Percentiles rank a stretch among this genome's conserved stretches.
Evolutionary conservation across 164 flowering plant species (phyloP).

Genomic region (Chimonanthus salicifolius): DNA sequence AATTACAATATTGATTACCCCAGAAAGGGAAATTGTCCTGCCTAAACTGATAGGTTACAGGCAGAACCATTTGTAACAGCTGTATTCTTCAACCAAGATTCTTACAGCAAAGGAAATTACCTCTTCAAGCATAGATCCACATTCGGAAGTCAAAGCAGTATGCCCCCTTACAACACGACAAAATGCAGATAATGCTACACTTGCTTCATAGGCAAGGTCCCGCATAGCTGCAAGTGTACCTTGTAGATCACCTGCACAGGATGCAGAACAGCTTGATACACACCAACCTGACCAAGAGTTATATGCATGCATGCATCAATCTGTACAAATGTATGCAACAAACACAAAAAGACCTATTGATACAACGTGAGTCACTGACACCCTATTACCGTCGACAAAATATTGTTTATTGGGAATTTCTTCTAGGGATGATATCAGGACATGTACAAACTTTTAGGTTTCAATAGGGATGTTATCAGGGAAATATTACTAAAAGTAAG

Average conservation of each 20-base stretch:
- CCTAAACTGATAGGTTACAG: no score
- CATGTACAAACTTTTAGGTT: no score
- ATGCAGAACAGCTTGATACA: slow-evolving; percentile 5
- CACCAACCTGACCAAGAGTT: background rate
- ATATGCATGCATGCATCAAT: background rate
- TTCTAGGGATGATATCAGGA: no score
- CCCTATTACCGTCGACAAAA: background rate
- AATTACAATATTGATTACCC: no score
- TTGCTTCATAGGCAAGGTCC: slow-evolving; percentile 77
- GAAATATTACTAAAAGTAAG: no score
- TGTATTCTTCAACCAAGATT: background rate
- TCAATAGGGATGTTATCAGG: no score
- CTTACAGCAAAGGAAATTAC: slow-evolving; percentile 26
- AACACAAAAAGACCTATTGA: background rate
- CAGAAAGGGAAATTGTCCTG: no score
- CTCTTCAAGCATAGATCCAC: slow-evolving; percentile 99
- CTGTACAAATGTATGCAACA: background rate
- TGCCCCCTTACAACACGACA: slow-evolving; percentile 58
- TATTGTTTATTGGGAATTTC: no score
- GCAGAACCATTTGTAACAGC: no score
- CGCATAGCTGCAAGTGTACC: slow-evolving; percentile 68
- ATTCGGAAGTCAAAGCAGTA: slow-evolving; percentile 93
- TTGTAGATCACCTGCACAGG: slow-evolving; percentile 69
- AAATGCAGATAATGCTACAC: slow-evolving; percentile 70
- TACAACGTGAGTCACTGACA: background rate